A percentile compares a stretch with the other conserved stretches of the same genome.
phyloP scores from a whole-genome alignment of 208 protist species.

The Novymonas esmeraldas region DNA sequence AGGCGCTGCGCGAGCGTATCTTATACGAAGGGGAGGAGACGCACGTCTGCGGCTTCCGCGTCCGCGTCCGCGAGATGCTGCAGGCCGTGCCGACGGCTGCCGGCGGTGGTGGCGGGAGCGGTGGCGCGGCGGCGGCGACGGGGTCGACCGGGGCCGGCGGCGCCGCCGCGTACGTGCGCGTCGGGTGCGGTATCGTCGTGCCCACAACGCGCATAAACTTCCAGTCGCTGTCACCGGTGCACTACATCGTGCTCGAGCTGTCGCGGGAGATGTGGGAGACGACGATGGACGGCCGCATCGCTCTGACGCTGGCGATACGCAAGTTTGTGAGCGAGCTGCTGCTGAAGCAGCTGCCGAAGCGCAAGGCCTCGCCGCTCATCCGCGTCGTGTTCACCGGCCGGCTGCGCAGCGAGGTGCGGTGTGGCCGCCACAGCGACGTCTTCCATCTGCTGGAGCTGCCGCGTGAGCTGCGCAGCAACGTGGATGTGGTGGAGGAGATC shows the following conservation, averaged over 20 bases:
- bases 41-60: slow-evolving; percentile 58
- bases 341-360: slow-evolving; percentile 62
- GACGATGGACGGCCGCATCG: slow-evolving; percentile 76
- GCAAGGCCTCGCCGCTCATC: slow-evolving; percentile 69
- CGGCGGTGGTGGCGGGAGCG: no score
- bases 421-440: slow-evolving; percentile 59
- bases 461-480: slow-evolving; percentile 38
- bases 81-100: slow-evolving; percentile 10
- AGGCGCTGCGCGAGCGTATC: slow-evolving; percentile 70
- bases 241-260: slow-evolving; percentile 83
- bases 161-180: slow-evolving; percentile 25
- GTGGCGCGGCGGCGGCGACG: no score
- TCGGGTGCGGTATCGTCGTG: slow-evolving; percentile 75
- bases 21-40: slow-evolving; percentile 83
- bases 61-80: slow-evolving; percentile 79
- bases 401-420: slow-evolving; percentile 50
- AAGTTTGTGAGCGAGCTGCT: slow-evolving; percentile 80
- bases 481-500: slow-evolving; percentile 63
- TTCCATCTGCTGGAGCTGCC: slow-evolving; percentile 74
- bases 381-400: slow-evolving; percentile 76
- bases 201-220: slow-evolving; percentile 76
- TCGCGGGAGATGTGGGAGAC: slow-evolving; percentile 84
- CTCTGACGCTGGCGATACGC: slow-evolving; percentile 69
- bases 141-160: not conserved
- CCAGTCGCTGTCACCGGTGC: slow-evolving; percentile 71